These are phyloP conservation scores for Rutstroemia sp. DNA, from an alignment of 2,329 filamentous ascomycete genomes.

Conservation along the genomic window DNA sequence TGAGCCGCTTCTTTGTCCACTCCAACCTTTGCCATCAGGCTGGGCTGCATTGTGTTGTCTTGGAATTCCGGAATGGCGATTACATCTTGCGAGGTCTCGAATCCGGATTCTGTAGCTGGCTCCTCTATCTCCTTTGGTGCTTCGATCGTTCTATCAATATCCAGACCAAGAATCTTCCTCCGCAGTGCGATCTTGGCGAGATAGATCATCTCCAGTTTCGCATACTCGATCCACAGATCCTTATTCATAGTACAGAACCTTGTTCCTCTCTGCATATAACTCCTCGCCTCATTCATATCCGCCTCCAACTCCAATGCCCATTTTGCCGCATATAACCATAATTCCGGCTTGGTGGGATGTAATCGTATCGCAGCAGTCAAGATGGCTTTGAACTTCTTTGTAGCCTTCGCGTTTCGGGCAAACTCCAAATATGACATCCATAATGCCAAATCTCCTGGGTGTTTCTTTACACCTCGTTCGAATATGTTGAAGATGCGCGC, in stretches of 20 bases:
- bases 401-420: slow-evolving; percentile 59
- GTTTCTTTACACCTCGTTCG: slow-evolving; percentile 76
- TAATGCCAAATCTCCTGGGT: slow-evolving; percentile 70
- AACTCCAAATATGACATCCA: slow-evolving; percentile 91
- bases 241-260: slow-evolving; percentile 76
- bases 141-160: slow-evolving; percentile 37
- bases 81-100: slow-evolving; percentile 36
- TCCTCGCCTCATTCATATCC: slow-evolving; percentile 80
- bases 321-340: slow-evolving; percentile 82
- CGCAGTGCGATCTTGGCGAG: slow-evolving; percentile 72
- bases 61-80: slow-evolving; percentile 50
- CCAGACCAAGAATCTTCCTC: slow-evolving; percentile 58
- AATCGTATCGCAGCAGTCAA: slow-evolving; percentile 68
- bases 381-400: slow-evolving; percentile 57
- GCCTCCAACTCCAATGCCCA: slow-evolving; percentile 69
- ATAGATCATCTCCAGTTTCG: slow-evolving; percentile 87
- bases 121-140: slow-evolving; percentile 40
- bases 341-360: slow-evolving; percentile 71
- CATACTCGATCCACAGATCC: slow-evolving; percentile 81
- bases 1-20: slow-evolving; percentile 37
- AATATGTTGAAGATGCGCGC: slow-evolving; percentile 83
- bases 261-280: slow-evolving; percentile 82
- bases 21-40: slow-evolving; percentile 43
- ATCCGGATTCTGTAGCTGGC: slow-evolving; percentile 33
- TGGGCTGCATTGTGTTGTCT: slow-evolving; percentile 36